phyloP scores from a whole-genome alignment of 208 protist genomes.

The Phytomonas sp. region DNA sequence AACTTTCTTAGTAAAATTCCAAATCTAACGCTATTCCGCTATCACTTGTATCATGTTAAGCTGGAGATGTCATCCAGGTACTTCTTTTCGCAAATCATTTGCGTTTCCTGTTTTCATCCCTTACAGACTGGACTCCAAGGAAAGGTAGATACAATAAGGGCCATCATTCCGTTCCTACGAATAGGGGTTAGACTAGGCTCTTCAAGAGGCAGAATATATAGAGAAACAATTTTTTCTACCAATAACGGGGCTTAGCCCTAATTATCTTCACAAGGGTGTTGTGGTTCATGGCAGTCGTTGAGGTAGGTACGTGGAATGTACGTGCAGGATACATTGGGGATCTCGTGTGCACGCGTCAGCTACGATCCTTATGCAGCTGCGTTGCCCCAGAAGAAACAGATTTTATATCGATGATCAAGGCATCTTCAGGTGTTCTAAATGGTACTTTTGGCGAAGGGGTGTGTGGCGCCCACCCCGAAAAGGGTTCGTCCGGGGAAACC shows the following conservation, averaged over 20 bases:
- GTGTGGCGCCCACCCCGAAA: neutral
- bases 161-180: too few species aligned
- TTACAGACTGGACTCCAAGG: neutral
- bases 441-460: neutral
- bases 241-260: neutral
- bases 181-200: too few species aligned
- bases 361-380: constrained; percentile 22
- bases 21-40: too few species aligned
- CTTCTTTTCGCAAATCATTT: neutral
- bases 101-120: neutral
- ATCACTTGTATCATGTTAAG: too few species aligned
- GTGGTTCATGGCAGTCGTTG: constrained; percentile 67
- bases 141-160: too few species aligned
- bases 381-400: constrained; percentile 26
- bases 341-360: constrained; percentile 32
- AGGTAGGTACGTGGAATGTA: constrained; percentile 58
- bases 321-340: constrained; percentile 77
- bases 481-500: neutral
- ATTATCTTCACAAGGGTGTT: neutral
- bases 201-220: too few species aligned
- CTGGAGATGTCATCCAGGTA: too few species aligned
- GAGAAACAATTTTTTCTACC: neutral
- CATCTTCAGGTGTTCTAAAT: constrained; percentile 6
- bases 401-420: constrained; percentile 41
- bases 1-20: too few species aligned